A percentile compares a stretch with the other conserved stretches of the same genome.
These are phyloP conservation scores for Tetradesmus obliquus DNA, from an alignment of 139 green algal species.

Conservation along the genomic window DNA sequence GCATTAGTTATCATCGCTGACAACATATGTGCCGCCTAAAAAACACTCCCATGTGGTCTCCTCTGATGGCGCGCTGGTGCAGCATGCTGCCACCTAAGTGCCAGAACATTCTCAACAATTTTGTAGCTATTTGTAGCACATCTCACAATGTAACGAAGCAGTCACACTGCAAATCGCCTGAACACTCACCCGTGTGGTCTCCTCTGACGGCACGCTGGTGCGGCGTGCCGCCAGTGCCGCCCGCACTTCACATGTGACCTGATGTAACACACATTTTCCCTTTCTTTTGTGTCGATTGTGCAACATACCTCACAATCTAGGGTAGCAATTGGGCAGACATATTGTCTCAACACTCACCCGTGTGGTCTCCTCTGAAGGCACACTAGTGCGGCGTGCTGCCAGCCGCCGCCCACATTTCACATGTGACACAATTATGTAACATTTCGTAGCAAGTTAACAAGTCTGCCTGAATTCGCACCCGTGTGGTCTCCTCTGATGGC, in stretches of 20 bases:
- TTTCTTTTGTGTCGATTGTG: not conserved
- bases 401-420: not conserved
- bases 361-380: not conserved
- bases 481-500: not conserved
- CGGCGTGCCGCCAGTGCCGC: not conserved
- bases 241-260: not conserved
- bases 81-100: too few relatives aligned
- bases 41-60: too few relatives aligned
- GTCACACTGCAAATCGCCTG: not conserved
- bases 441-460: not conserved
- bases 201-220: conserved; percentile 14
- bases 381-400: not conserved
- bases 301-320: too few relatives aligned
- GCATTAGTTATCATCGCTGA: too few relatives aligned
- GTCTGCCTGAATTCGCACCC: not conserved
- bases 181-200: not conserved
- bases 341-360: not conserved
- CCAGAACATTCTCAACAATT: too few relatives aligned
- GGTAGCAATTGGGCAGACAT: not conserved
- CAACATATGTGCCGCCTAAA: too few relatives aligned
- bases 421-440: not conserved
- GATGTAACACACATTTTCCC: not conserved
- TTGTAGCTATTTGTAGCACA: not conserved
- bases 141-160: too few relatives aligned
- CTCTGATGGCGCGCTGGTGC: too few relatives aligned